Base-by-base conservation (phyloP, 352 stramenopile species). In the Phytopythium litorale region DNA sequence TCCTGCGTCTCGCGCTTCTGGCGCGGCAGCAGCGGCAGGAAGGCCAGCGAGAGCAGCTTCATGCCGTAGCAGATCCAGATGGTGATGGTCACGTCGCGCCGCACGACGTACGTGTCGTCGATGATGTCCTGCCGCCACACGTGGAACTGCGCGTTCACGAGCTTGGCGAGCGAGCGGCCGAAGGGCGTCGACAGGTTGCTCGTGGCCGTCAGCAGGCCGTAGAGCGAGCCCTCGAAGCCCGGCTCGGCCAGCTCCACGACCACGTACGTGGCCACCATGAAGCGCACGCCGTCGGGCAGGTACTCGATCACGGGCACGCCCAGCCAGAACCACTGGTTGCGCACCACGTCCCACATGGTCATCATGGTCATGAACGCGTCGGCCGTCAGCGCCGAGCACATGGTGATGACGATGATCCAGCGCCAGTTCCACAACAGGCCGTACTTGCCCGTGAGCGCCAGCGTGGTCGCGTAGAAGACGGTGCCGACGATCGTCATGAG, bases 291-390 rank as follows among this genome's bases (percentile, higher is more conserved):
- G 37, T 76, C 70, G 7, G 79, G 79, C 3, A 87, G 49, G 23
- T 86, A 75, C 30, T 73, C 76, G 4, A 85, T 73, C 0, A 88
- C 60, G 0, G 76, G 76, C 12, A 86, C 70, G 48, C 77, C 75
- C 3, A 84, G 65, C 76, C 73, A 88, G 63, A 88, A 87, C 79
- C 79, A 88, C 54, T 84, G 76, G 64, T 78, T 83, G 15, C 79
- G 76, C 7, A 84, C 57, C 5, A 85, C 65, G n/a, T 84, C 71
- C 79, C 76, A 88, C 3, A 73, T 67, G 0, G 69, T 79, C 15
- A 87, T 53, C 66, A 88, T 80, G 1, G 73, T 86, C 66, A 83
- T 76, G 56, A 81, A 66, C 0, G 49, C 67, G 56, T 88, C 79
- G 19, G 83, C 68, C 3, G 65, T 71, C 16, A 83, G 64, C 32